Base-by-base conservation (phyloP, 176 grass and related monocot species). In the Chloris gayana region DNA sequence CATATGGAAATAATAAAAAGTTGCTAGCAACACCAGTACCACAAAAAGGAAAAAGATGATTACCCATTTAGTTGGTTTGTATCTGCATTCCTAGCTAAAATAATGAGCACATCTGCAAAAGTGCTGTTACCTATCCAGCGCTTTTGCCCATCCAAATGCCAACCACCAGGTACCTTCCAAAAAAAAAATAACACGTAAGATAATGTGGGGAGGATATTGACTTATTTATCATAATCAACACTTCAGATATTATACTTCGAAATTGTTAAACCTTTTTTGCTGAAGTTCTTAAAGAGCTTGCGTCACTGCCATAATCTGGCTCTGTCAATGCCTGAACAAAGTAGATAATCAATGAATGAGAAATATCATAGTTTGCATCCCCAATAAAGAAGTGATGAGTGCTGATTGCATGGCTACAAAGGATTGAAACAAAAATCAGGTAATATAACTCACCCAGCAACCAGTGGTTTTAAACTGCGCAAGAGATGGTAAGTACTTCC, bases 61-160 rank as follows among this genome's bases (percentile, higher is more conserved):
- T 97, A 94, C 95, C 92, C 95, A 22, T 98, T 98, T 60, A 98
- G 87, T 77, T 98, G 92, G 67, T 92, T 92, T 64, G 92, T 98
- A 38, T 85, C 87, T 77, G 89, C 83, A 83, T 94, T 92, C 68
- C 95, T 81, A 50, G 92, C 95, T 78, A 98, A 94, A 82, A 98
- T 79, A 47, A 98, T 30, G 68, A 98, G 81, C 69, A 98, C 49
- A 79, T 98, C 89, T 54, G 95, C 95, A 84, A 98, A 98, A 17
- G 95, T 98, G 88, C 95, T 87, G 60, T 98, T 98, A 76, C 92
- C 95, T 74, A 94, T 98, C 95, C 95, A 98, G 4, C 95, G 86
- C 46, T 98, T 98, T 91, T 98, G 95, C 47, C 95, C 95, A 89
- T 92, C 80, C 69, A 98, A 85, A 30, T 91, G 77, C 92, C 95